These are phyloP conservation scores for Rhynchospora breviuscula DNA, from an alignment of 176 grass and related monocot species.

Conservation along the genomic window DNA sequence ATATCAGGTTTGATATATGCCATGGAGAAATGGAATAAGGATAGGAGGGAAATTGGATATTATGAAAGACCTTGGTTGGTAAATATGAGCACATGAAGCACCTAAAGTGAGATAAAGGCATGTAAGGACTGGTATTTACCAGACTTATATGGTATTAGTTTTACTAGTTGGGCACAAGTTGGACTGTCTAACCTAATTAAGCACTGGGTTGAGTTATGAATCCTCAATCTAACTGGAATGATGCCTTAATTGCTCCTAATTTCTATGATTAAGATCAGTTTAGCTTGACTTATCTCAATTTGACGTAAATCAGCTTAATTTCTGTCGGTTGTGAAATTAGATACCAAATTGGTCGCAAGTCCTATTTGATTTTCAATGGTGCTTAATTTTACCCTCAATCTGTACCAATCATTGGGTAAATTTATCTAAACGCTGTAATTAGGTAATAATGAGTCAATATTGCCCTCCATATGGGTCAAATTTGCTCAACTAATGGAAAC, in stretches of 20 bases:
- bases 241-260: background rate
- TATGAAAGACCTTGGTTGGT: background rate
- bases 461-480: background rate
- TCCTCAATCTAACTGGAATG: background rate
- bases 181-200: background rate
- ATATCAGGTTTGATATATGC: background rate
- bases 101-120: background rate
- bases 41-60: background rate
- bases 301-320: background rate
- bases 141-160: background rate
- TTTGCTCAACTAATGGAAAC: background rate
- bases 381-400: background rate
- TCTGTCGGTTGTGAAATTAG: background rate
- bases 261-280: background rate
- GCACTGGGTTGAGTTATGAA: background rate
- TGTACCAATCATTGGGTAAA: background rate
- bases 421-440: background rate
- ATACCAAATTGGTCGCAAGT: background rate
- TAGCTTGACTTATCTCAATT: background rate
- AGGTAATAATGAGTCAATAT: background rate
- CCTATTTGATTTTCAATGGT: background rate
- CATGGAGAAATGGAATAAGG: background rate
- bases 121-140: background rate
- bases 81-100: background rate
- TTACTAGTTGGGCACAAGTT: background rate